These are phyloP conservation scores for Zygotorulaspora danielsina DNA, from an alignment of 805 yeast genomes.

Conservation along the genomic window DNA sequence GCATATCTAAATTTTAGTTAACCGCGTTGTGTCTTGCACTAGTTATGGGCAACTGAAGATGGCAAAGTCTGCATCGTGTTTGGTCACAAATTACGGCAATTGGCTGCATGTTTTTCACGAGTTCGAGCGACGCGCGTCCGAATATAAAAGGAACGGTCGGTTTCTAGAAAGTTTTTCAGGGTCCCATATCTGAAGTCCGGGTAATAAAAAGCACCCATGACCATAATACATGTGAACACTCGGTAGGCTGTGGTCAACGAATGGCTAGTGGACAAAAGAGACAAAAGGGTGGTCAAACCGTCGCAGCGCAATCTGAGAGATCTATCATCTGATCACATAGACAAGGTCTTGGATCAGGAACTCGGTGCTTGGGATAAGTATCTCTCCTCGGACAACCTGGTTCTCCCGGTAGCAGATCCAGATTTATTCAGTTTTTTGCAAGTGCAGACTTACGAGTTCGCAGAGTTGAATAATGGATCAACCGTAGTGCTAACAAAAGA, in stretches of 20 bases:
- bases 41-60: neutral
- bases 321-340: neutral
- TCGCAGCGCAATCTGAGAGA: neutral
- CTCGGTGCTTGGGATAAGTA: neutral
- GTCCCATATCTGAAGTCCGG: no score
- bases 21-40: neutral
- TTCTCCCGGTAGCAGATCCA: neutral
- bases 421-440: neutral
- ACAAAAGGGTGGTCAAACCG: neutral
- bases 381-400: neutral
- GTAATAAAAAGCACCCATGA: no score
- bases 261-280: constrained; percentile 1
- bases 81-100: no score
- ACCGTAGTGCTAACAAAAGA: neutral
- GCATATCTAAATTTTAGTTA: neutral
- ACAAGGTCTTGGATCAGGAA: neutral
- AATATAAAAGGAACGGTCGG: no score
- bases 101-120: no score
- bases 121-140: no score
- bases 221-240: no score
- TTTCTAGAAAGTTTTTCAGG: no score
- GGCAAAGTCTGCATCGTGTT: no score
- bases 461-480: neutral
- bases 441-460: neutral
- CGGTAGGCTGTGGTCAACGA: no score